These are phyloP conservation scores for Rubus idaeus DNA, from an alignment of 306 rosid genomes.

Conservation along the genomic window DNA sequence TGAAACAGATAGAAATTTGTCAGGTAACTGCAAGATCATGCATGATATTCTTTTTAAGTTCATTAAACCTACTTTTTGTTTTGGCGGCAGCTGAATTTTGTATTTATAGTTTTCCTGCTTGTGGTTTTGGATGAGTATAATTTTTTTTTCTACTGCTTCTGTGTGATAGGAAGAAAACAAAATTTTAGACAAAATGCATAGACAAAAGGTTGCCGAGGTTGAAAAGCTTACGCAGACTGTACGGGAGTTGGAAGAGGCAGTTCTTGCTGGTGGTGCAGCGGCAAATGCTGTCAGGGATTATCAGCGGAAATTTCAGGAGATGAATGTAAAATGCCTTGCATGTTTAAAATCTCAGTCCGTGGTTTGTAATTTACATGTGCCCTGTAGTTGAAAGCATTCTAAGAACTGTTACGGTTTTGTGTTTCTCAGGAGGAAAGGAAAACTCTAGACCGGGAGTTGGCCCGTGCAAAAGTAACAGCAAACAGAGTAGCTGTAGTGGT, in stretches of 20 bases:
- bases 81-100: not conserved
- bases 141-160: constrained; percentile 24
- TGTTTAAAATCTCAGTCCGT: constrained; percentile 17
- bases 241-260: constrained; percentile 98
- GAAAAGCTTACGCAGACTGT: constrained; percentile 99
- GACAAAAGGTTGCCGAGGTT: constrained; percentile 98
- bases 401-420: constrained; percentile 29
- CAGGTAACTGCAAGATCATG: constrained; percentile 56
- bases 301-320: constrained; percentile 97
- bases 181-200: constrained; percentile 96
- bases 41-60: not conserved
- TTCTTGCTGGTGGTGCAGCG: constrained; percentile 99
- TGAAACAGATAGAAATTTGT: constrained; percentile 98
- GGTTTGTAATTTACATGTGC: constrained; percentile 14
- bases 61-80: constrained; percentile 1
- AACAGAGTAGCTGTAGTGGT: constrained; percentile 97
- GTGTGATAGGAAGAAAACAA: constrained; percentile 88
- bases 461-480: constrained; percentile 97
- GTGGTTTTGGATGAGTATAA: constrained; percentile 12
- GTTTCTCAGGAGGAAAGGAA: constrained; percentile 85
- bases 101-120: constrained; percentile 5
- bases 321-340: constrained; percentile 67
- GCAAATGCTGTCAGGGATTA: constrained; percentile 99
- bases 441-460: constrained; percentile 96
- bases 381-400: constrained; percentile 22